Conservation (phyloP, 2,329 filamentous ascomycete genomes). For the Chrysoporthe puriensis region DNA sequence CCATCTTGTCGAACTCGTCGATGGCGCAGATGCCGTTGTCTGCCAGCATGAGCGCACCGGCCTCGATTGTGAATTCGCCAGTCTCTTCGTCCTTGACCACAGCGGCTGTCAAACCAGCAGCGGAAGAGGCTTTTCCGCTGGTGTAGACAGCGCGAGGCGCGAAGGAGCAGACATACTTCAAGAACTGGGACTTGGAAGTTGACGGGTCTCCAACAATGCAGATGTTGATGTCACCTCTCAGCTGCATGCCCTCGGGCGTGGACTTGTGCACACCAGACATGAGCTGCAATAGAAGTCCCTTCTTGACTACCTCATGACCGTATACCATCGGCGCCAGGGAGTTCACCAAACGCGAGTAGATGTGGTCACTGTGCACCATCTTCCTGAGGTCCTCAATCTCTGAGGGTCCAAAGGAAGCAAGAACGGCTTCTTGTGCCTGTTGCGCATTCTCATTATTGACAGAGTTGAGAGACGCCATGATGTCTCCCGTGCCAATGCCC, state of each 20-base stretch:
- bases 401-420: constrained; percentile 80
- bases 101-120: constrained; percentile 93
- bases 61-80: constrained; percentile 97
- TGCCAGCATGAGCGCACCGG: constrained; percentile 95
- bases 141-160: constrained; percentile 97
- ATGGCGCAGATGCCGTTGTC: constrained; percentile 98
- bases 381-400: constrained; percentile 91
- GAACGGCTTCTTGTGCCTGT: constrained; percentile 82
- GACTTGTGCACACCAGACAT: constrained; percentile 95
- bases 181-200: constrained; percentile 95
- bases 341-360: constrained; percentile 89
- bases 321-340: constrained; percentile 97
- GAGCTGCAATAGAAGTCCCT: constrained; percentile 89
- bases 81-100: constrained; percentile 99
- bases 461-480: constrained; percentile 82
- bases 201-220: constrained; percentile 97
- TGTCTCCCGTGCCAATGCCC: constrained; percentile 81
- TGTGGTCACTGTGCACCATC: constrained; percentile 95
- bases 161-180: constrained; percentile 97
- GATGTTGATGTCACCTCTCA: constrained; percentile 97
- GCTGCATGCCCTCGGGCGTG: constrained; percentile 90
- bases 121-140: constrained; percentile 95
- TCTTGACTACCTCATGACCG: constrained; percentile 96
- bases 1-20: constrained; percentile 99
- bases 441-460: constrained; percentile 73